Evolutionary conservation across 176 grass and related monocot genomes (phyloP), one percentile per base, ranked within the genome.

Genomic region (Elaeis guineensis): DNA sequence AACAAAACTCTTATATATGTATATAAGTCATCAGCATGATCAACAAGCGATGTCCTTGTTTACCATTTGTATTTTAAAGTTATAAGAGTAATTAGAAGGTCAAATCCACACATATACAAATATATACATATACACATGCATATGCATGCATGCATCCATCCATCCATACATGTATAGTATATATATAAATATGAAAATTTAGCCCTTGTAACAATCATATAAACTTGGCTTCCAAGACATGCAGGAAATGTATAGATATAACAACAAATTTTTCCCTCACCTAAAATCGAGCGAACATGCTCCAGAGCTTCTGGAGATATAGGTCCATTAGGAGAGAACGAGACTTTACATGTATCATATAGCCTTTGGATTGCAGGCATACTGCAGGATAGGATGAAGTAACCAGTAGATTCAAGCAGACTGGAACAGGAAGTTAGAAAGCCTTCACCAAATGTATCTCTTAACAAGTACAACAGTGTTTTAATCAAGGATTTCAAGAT

Each of bases 291-390:
- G 54, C 84, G 87, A 67, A 98, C 93, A 78, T 57, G 83, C 73
- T 89, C 84, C 12, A 98, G 84, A 66, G 81, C 82, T 82, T 92
- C 93, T 67, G 84, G 81, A 78, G 93, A 89, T 73, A 81, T 55
- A 5, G 93, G 93, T 39, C 87, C 93, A 61, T 98, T 53, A 7
- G 78, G 69, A 48, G 84, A 92, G 67, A 98, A 98, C 48, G 87
- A 98, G 59, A 62, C 54, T 82, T 83, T 86, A 66, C 93, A 98
- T 16, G 82, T 82, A 64, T 86, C 77, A 44, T 81, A 87, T 32
- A 98, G 70, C 52, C 59, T 92, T 83, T 73, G 74, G 77, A 98
- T 98, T 75, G 80, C 80, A 59, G 87, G 93, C 93, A 98, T 98
- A 67, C 77, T 83, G 30, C 30, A 16, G 5, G 71, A 81, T 2